Conservation (phyloP, 148 eudicot genomes). For the Fallopia convolvulus region DNA sequence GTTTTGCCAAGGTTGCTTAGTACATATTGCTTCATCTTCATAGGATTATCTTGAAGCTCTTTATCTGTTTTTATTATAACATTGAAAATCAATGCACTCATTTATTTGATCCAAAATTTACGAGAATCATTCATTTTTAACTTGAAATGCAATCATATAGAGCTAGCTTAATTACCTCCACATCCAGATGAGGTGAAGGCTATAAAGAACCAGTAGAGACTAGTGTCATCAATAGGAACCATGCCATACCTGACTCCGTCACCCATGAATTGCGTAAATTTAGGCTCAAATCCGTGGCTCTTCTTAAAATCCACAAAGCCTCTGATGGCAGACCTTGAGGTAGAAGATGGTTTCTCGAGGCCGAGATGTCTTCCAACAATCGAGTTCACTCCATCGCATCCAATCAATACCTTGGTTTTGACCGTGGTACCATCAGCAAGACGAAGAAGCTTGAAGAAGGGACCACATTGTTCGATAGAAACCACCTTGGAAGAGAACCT, state of each 20-base stretch:
- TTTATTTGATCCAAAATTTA: not conserved
- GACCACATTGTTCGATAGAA: conserved; percentile 29
- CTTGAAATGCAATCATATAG: not conserved
- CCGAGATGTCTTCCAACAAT: conserved; percentile 18
- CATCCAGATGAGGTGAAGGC: not conserved
- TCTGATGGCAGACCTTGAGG: conserved; percentile 8
- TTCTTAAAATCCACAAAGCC: conserved; percentile 14
- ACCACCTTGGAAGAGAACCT: conserved; percentile 9
- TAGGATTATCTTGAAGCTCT: conserved; percentile 9
- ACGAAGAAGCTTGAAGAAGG: conserved; percentile 33
- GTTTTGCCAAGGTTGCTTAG: conserved; percentile 31
- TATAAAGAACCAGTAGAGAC: conserved; percentile 14
- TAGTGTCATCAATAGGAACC: conserved; percentile 15
- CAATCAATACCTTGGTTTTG: conserved; percentile 31
- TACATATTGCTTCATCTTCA: conserved; percentile 10
- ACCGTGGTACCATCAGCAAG: conserved; percentile 50
- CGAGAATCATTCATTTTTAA: no score
- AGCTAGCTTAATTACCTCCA: not conserved
- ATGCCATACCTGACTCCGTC: conserved; percentile 12
- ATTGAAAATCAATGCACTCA: not conserved
- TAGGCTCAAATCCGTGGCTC: conserved; percentile 16
- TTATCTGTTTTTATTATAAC: not conserved
- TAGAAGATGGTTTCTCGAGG: conserved; percentile 7
- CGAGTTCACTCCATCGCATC: conserved; percentile 26
- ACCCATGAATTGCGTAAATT: conserved; percentile 6